These are phyloP conservation scores for Pyricularia pennisetigena DNA, from an alignment of 2,329 filamentous ascomycete species.

Conservation along the genomic window DNA sequence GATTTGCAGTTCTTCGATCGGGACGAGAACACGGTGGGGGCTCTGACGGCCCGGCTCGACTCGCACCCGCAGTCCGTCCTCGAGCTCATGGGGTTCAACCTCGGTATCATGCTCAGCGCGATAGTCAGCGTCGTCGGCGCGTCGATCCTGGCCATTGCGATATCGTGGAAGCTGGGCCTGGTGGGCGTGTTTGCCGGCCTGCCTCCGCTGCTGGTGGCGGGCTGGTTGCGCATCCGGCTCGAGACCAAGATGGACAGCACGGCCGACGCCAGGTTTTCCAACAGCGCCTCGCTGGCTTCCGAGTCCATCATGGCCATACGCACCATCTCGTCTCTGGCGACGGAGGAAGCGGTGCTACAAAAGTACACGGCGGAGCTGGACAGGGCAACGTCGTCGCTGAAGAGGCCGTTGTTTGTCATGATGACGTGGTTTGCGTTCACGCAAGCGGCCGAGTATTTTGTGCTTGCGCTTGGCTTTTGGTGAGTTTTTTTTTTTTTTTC, in stretches of 20 bases:
- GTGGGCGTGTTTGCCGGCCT: constrained; percentile 34
- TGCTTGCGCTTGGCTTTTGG: constrained; percentile 32
- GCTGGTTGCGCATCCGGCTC: constrained; percentile 27
- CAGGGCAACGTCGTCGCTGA: constrained; percentile 16
- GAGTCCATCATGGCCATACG: constrained; percentile 20
- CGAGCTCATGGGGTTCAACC: constrained; percentile 32
- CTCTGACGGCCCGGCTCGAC: constrained; percentile 24
- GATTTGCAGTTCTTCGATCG: constrained; percentile 32
- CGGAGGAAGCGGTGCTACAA: constrained; percentile 16
- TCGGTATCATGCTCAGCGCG: constrained; percentile 27
- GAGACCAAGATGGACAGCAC: constrained; percentile 28
- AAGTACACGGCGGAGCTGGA: constrained; percentile 25
- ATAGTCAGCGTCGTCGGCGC: constrained; percentile 26
- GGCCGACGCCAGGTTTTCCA: constrained; percentile 22
- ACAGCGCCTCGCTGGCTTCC: constrained; percentile 31
- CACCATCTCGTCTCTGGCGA: constrained; percentile 14
- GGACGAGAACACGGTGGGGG: constrained; percentile 27
- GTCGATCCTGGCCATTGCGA: constrained; percentile 30
- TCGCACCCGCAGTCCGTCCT: constrained; percentile 26
- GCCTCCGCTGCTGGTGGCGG: constrained; percentile 24
- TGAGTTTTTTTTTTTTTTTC: neutral
- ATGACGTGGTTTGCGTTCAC: constrained; percentile 25
- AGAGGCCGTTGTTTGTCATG: constrained; percentile 12
- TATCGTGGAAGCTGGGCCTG: constrained; percentile 37
- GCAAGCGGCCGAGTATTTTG: constrained; percentile 30